Conservation (phyloP, 2,329 filamentous ascomycete species). For the Fusarium coicis region DNA sequence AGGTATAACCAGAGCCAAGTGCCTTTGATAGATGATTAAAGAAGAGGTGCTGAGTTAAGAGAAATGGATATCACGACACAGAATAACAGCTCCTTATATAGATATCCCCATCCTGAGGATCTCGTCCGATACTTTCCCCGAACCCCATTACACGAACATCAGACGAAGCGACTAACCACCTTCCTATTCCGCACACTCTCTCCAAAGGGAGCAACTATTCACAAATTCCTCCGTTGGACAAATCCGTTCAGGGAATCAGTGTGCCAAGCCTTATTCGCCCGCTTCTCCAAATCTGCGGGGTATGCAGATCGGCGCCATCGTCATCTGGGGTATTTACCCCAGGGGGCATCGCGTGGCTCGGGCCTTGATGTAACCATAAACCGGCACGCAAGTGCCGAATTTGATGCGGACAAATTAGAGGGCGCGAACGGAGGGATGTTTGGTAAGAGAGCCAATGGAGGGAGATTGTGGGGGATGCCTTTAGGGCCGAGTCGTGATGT, state of each 20-base stretch:
- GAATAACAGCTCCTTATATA: not conserved
- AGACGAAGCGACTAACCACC: not conserved
- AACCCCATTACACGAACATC: not conserved
- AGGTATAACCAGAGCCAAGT: accelerated
- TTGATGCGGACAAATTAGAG: constrained; percentile 21
- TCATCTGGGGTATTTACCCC: not conserved
- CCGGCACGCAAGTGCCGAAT: constrained; percentile 17
- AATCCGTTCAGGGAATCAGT: not conserved
- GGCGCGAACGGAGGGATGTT: not conserved
- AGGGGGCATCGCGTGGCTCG: not conserved
- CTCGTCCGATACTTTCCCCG: too few relatives aligned
- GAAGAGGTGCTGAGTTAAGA: not conserved
- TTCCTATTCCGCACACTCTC: not conserved
- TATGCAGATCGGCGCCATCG: not conserved
- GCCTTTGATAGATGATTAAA: not conserved
- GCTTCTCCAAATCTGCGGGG: constrained; percentile 14
- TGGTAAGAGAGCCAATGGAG: not conserved
- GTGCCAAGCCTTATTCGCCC: not conserved
- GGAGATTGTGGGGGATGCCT: not conserved
- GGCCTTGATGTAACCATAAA: constrained; percentile 6
- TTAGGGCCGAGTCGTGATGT: not conserved
- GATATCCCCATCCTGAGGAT: not conserved
- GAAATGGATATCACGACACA: accelerated
- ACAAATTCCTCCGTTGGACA: not conserved
- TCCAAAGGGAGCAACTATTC: not conserved